phyloP scores from a whole-genome alignment of 352 stramenopile species.

The Globisporangium ultimum region DNA sequence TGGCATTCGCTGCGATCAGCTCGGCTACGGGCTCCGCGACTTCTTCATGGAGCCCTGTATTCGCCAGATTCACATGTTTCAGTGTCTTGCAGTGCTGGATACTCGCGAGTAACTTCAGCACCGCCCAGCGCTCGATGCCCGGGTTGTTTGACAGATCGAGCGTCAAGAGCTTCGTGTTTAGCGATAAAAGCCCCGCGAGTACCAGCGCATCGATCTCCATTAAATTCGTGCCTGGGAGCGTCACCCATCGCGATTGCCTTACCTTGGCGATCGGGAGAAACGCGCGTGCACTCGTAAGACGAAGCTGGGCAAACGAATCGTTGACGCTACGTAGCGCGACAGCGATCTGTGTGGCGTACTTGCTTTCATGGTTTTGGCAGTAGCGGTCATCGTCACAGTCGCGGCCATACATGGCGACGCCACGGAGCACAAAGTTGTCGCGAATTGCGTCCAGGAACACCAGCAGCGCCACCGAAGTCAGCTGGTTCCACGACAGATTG shows the following conservation, averaged over 20 bases:
- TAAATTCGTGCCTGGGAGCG: constrained; percentile 27
- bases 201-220: constrained; percentile 64
- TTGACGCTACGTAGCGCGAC: constrained; percentile 49
- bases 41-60: constrained; percentile 57
- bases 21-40: constrained; percentile 58
- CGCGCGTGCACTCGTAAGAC: constrained; percentile 37
- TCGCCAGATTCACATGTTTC: constrained; percentile 43
- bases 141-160: constrained; percentile 67
- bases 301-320: constrained; percentile 36
- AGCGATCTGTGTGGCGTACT: constrained; percentile 44
- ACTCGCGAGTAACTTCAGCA: constrained; percentile 50
- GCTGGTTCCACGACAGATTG: constrained; percentile 65
- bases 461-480: constrained; percentile 41
- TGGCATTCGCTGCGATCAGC: constrained; percentile 52
- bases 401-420: constrained; percentile 43
- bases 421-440: constrained; percentile 58
- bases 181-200: constrained; percentile 48
- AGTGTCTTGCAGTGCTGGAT: constrained; percentile 54
- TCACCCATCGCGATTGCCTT: constrained; percentile 60
- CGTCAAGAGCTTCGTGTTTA: constrained; percentile 51
- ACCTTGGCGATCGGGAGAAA: constrained; percentile 59
- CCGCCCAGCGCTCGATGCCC: constrained; percentile 40
- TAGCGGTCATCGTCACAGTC: constrained; percentile 51
- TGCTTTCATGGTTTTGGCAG: constrained; percentile 54
- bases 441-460: constrained; percentile 34